phyloP scores from a whole-genome alignment of 192 early-diverging fungal species.

The Entomortierella lignicola region DNA sequence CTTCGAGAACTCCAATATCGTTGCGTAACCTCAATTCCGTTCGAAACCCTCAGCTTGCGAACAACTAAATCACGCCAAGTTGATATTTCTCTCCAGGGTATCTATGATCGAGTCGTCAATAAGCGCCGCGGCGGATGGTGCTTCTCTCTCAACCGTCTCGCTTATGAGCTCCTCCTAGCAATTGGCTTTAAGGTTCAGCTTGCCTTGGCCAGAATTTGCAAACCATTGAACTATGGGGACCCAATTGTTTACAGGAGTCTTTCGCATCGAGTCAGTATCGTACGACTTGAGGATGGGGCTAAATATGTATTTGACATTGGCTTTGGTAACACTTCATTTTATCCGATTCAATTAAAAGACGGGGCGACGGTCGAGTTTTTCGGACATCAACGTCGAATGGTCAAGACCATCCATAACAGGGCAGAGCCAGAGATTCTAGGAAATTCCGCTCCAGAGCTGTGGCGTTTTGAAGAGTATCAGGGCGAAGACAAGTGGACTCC shows the following conservation, averaged over 20 bases:
- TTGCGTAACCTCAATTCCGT: slow-evolving; percentile 26
- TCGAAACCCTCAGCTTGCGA: slow-evolving; percentile 26
- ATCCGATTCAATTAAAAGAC: slow-evolving; percentile 20
- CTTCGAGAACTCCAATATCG: slow-evolving; percentile 24
- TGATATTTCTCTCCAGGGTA: slow-evolving; percentile 25
- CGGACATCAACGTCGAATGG: slow-evolving; percentile 21
- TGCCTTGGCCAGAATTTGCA: slow-evolving; percentile 29
- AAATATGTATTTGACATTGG: slow-evolving; percentile 39
- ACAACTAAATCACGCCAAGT: slow-evolving; percentile 9
- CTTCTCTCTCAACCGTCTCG: slow-evolving; percentile 30
- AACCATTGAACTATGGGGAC: slow-evolving; percentile 8
- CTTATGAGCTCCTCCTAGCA: slow-evolving; percentile 7
- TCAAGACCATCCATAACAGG: slow-evolving; percentile 9
- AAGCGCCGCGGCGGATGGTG: slow-evolving; percentile 39
- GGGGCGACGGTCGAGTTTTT: slow-evolving; percentile 15
- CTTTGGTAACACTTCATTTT: slow-evolving; percentile 16
- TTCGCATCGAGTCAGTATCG: slow-evolving; percentile 25
- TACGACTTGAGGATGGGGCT: slow-evolving; percentile 14
- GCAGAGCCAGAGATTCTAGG: slow-evolving; percentile 13
- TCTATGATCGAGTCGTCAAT: slow-evolving; percentile 26
- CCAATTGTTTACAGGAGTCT: not conserved
- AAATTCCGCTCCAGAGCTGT: slow-evolving; percentile 10
- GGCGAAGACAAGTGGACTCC: slow-evolving; percentile 18
- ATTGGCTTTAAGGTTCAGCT: slow-evolving; percentile 22
- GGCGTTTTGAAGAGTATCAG: slow-evolving; percentile 23